Conservation (phyloP, 2,329 filamentous ascomycete genomes). For the Ilyonectria destructans region DNA sequence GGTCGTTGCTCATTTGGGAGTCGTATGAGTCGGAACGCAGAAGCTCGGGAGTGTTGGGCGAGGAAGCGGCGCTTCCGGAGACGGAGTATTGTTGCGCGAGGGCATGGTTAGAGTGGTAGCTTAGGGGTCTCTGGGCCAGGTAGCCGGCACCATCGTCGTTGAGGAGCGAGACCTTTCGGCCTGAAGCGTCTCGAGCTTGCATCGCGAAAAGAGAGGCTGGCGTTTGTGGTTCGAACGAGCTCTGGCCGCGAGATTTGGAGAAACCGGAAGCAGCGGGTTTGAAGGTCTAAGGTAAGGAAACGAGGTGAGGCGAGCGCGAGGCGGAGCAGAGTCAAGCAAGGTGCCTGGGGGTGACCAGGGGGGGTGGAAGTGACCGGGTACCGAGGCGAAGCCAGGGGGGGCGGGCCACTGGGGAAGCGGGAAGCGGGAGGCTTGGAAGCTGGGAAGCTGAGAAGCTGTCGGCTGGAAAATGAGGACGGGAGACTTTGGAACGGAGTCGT, state of each 20-base stretch:
- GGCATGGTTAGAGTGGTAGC: conserved; percentile 57
- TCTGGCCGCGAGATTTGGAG: conserved; percentile 17
- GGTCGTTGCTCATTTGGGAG: conserved; percentile 71
- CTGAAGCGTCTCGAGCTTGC: conserved; percentile 71
- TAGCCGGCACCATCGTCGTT: conserved; percentile 65
- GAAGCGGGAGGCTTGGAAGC: conserved; percentile 14
- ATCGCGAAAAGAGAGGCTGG: conserved; percentile 54
- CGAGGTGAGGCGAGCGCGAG: conserved; percentile 27
- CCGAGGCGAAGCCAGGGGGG: conserved; percentile 20
- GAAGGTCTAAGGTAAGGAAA: conserved; percentile 20
- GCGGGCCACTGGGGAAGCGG: conserved; percentile 25
- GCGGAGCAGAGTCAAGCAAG: conserved; percentile 17
- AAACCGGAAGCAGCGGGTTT: conserved; percentile 27
- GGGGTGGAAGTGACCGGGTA: conserved; percentile 24
- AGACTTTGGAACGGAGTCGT: neutral
- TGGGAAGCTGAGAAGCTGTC: conserved; percentile 3
- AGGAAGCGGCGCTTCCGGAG: conserved; percentile 61
- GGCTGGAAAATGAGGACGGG: conserved; percentile 26
- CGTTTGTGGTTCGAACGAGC: conserved; percentile 13
- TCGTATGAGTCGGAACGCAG: conserved; percentile 75
- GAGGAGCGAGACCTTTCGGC: conserved; percentile 72
- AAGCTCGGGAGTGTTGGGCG: conserved; percentile 71
- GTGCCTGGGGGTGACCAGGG: conserved; percentile 21
- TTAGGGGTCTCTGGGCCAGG: conserved; percentile 44
- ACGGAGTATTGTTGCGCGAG: conserved; percentile 55